These are phyloP conservation scores for Plantago elongata DNA, from an alignment of 257 asterid genomes.

Conservation along the genomic window DNA sequence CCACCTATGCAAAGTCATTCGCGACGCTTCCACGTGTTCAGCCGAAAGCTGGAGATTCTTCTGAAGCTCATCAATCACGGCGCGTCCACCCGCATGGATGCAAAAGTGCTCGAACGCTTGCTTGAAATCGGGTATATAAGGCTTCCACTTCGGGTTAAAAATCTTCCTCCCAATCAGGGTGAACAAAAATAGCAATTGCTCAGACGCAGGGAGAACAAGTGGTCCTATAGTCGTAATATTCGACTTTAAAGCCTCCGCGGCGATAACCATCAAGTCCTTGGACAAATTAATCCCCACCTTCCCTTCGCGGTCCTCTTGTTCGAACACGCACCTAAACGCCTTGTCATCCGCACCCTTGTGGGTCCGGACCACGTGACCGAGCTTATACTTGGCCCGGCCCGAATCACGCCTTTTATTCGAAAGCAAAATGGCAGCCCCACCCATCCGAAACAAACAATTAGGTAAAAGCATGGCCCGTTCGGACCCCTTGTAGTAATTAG, in stretches of 20 bases:
- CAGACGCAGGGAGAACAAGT: constrained; percentile 73
- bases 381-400: constrained; percentile 53
- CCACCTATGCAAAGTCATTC: constrained; percentile 78
- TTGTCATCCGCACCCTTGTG: constrained; percentile 86
- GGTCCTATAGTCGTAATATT: constrained; percentile 88
- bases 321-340: constrained; percentile 64
- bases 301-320: constrained; percentile 75
- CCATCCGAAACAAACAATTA: constrained; percentile 76
- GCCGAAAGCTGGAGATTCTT: constrained; percentile 72
- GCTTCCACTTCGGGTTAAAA: constrained; percentile 78
- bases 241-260: constrained; percentile 81
- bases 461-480: constrained; percentile 93
- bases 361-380: constrained; percentile 78
- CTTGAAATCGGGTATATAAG: constrained; percentile 82
- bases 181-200: constrained; percentile 66
- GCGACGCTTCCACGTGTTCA: constrained; percentile 88
- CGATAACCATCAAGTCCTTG: constrained; percentile 78
- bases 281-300: constrained; percentile 77
- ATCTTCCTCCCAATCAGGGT: constrained; percentile 76
- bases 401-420: constrained; percentile 61
- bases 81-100: constrained; percentile 84
- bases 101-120: constrained; percentile 83
- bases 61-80: constrained; percentile 90
- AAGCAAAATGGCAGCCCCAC: constrained; percentile 72
- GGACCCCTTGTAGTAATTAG: constrained; percentile 71